Evolutionary conservation across 495 filamentous ascomycete species (phyloP), one percentile per base, ranked within the genome.

Genomic region (Penicillium diatomitis): DNA sequence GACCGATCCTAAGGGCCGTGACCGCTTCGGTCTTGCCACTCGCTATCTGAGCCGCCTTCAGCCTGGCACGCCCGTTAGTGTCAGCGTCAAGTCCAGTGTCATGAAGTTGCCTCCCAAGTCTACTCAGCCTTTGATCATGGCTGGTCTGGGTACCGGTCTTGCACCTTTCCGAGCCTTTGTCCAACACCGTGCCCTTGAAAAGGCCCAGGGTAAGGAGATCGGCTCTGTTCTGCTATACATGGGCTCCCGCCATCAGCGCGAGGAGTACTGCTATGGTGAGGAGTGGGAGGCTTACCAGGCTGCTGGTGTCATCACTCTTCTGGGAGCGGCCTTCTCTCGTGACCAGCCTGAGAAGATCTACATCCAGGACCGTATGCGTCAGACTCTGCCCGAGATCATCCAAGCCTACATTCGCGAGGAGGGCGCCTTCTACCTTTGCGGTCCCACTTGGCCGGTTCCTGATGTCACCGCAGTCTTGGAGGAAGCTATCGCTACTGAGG

Each of bases 341-440:
- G 92, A 98, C 62, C 92, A 98, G 78, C 82, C 86, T 12, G 78
- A 96, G 77, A 98, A 98, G 83, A 95, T 98, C 51, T 98, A 98
- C 62, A 98, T 98, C 63, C 92, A 98, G 74, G 92, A 97, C 61
- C 83, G 90, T 53, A 97, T 98, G 92, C 80, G 92, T 48, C 77
- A 97, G 76, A 85, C 83, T 2, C 67, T 96, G 34, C 66, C 68
- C n/a, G 86, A 95, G 45, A 89, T 98, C 47, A 80, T 91, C 51
- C 70, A 92, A 67, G 88, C 90, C 6, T 96, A 97, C 64, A 80
- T 95, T 60, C 76, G 84, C 63, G 78, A 95, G 50, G 86, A 90
- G 53, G 92, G 92, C 42, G 79, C 82, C 7, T 98, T 98, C 72
- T 98, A 98, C 69, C 82, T 98, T 27, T 98, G 92, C 50, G 92